Conservation (phyloP, 176 grass and related monocot genomes). For the Triticum aestivum region DNA sequence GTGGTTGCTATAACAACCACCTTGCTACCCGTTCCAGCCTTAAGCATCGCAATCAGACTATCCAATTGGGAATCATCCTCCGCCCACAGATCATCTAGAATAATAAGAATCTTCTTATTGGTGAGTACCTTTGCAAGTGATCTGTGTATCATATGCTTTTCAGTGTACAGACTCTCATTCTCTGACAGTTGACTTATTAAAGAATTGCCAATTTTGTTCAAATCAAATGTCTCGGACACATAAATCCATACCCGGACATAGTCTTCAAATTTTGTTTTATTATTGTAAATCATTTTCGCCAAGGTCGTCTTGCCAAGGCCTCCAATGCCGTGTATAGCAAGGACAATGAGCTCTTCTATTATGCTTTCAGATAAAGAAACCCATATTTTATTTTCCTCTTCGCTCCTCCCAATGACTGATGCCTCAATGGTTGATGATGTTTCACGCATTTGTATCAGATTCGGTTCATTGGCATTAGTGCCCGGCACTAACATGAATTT, state of each 20-base stretch:
- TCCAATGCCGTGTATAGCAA: no score
- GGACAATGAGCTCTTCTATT: no score
- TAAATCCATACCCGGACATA: not conserved
- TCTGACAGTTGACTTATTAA: not conserved
- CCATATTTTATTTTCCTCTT: no score
- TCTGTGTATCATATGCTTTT: not conserved
- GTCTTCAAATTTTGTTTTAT: no score
- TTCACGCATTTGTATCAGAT: not conserved
- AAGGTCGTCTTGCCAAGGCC: no score
- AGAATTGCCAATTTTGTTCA: no score
- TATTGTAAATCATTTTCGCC: no score
- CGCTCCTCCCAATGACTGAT: no score
- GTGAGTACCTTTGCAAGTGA: not conserved
- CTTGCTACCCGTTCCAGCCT: not conserved
- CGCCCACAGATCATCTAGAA: slow-evolving; percentile 16
- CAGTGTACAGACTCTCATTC: not conserved
- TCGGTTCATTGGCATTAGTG: not conserved
- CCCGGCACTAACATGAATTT: not conserved
- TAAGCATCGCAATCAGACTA: not conserved
- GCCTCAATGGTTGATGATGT: no score
- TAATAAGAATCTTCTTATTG: not conserved
- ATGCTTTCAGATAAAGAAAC: no score
- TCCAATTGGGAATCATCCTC: not conserved
- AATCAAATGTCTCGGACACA: slow-evolving; percentile 22
- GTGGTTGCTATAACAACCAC: not conserved